Base-by-base conservation (phyloP, 2,329 filamentous ascomycete genomes). In the Mycogone perniciosa region DNA sequence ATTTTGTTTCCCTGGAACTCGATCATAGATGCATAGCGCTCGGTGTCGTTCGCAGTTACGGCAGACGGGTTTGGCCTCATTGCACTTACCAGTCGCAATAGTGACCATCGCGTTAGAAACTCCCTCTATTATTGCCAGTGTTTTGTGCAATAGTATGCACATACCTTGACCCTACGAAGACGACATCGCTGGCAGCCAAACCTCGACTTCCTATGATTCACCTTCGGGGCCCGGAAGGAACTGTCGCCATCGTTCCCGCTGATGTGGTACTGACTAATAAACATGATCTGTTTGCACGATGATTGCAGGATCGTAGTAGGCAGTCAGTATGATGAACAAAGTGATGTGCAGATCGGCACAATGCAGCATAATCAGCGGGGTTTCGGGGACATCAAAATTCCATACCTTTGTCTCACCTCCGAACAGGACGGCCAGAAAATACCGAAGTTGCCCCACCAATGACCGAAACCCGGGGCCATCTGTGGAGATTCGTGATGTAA, bases 101-200 rank as follows among this genome's bases (percentile, higher is more conserved):
- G 9, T 10, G 26, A 30, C 2, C n/a, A n/a, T 8, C 34, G 34
- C 34, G 34, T 37, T 8, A n/a, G 8, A 8, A n/a, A 37, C n/a
- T 9, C 3, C 34, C 2, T 9, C n/a, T 37, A 8, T 37, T 37
- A n/a, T 20, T 20, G 20, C 20, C 20, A 20, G 20, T 20, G 20
- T 20, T 20, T 20, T 20, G 20, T 3, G 2, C 20, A 20, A 20
- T 20, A 20, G 20, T 13, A 44, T 8, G 26, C 10, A 33, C 54
- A 49, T 29, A 56, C 54, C 48, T 56, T 56, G 39, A 56, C 54
- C 33, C 56, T 46, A 11, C 56, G 44, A n/a, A 46, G 41, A 13
- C 56, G 55, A 47, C 56, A 58, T 31, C 56, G 51, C 44, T 57
- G 54, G 43, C 56, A 58, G 31, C 56, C 56, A 33, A 46, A 58